phyloP scores from a whole-genome alignment of 2,329 filamentous ascomycete genomes.

The Cordyceps cateniannulata region DNA sequence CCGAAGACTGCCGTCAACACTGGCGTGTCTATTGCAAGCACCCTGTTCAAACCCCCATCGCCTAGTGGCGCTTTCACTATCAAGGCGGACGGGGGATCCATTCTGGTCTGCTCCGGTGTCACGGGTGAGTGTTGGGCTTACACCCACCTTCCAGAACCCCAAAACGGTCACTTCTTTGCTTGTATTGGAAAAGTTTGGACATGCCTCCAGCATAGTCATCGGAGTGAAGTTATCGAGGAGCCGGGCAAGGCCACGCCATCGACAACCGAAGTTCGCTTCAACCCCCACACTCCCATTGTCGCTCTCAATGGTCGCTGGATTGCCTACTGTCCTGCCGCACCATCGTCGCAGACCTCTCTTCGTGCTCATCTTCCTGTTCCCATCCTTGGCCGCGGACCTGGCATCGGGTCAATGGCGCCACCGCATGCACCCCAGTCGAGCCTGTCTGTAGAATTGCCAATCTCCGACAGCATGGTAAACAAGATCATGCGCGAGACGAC shows the following conservation, averaged over 20 bases:
- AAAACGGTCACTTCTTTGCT: conserved; percentile 41
- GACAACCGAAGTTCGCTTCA: conserved; percentile 33
- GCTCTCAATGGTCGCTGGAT: conserved; percentile 69
- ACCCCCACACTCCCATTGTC: conserved; percentile 56
- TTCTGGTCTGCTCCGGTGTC: conserved; percentile 70
- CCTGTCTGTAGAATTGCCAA: conserved; percentile 65
- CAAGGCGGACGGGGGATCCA: conserved; percentile 62
- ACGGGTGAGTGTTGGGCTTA: conserved; percentile 88
- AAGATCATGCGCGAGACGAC: conserved; percentile 74
- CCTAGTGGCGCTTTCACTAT: conserved; percentile 69
- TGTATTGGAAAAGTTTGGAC: conserved; percentile 94
- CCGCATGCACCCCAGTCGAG: conserved; percentile 62
- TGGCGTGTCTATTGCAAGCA: conserved; percentile 48
- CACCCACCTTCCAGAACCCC: conserved; percentile 38
- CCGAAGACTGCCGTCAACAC: conserved; percentile 55
- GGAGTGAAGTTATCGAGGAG: conserved; percentile 42
- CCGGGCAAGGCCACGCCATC: conserved; percentile 32
- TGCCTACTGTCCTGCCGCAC: conserved; percentile 67
- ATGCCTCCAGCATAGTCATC: conserved; percentile 58
- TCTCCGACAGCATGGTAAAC: conserved; percentile 65
- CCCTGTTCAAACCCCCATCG: conserved; percentile 60
- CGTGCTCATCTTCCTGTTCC: conserved; percentile 58
- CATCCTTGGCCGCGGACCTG: conserved; percentile 46
- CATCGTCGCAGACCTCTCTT: conserved; percentile 63
- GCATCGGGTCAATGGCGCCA: conserved; percentile 55